These are phyloP conservation scores for Pyrenophora graminea DNA, from an alignment of 2,329 filamentous ascomycete genomes.

Conservation along the genomic window DNA sequence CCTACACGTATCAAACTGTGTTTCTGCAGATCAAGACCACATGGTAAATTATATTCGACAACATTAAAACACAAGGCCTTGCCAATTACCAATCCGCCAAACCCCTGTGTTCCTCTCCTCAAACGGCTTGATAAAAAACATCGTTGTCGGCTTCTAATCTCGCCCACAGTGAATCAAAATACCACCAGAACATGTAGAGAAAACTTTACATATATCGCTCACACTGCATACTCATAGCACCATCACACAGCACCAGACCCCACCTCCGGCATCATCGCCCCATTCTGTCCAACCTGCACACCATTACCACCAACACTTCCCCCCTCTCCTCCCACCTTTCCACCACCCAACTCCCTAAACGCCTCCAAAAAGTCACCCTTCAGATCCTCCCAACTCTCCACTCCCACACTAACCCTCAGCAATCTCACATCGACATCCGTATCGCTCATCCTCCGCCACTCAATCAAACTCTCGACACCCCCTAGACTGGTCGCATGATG, in stretches of 20 bases:
- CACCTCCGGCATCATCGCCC: conserved; percentile 24
- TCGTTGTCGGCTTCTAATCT: too few species aligned
- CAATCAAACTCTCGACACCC: conserved; percentile 92
- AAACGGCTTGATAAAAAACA: too few species aligned
- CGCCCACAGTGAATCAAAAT: too few species aligned
- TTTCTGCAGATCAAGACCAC: too few species aligned
- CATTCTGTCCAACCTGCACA: conserved; percentile 30
- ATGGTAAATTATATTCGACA: too few species aligned
- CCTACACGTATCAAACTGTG: too few species aligned
- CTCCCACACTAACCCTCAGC: conserved; percentile 80
- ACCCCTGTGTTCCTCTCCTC: too few species aligned
- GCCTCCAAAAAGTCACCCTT: conserved; percentile 66
- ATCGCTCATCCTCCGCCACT: conserved; percentile 95
- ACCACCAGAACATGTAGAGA: too few species aligned
- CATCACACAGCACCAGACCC: conserved; percentile 31
- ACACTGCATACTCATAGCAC: too few species aligned
- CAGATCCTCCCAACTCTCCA: conserved; percentile 86
- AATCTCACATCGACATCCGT: conserved; percentile 69
- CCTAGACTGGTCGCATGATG: conserved; percentile 94
- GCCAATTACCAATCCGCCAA: too few species aligned
- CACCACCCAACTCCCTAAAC: conserved; percentile 27
- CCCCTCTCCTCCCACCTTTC: neutral
- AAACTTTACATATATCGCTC: too few species aligned
- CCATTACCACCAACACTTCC: neutral
- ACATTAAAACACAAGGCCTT: too few species aligned